Conservation (phyloP, 371 early-diverging fungal genomes). For the Fennellomyces sp. region DNA sequence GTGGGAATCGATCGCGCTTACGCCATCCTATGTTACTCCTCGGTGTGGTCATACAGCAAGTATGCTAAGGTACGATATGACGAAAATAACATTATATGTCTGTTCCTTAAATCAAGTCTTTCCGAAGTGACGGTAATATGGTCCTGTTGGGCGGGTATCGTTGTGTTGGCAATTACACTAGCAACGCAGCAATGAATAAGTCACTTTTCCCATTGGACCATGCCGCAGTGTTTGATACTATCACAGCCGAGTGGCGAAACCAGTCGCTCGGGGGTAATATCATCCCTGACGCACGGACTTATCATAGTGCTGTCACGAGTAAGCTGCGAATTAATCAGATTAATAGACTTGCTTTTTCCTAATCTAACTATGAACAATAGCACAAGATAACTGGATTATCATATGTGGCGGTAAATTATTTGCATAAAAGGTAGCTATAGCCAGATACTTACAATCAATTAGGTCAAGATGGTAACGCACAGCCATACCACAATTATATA, state of each 20-base stretch:
- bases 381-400: neutral
- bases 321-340: neutral
- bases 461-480: slow-evolving; percentile 26
- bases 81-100: neutral
- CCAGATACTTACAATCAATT: too few relatives aligned
- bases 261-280: slow-evolving; percentile 15
- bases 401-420: neutral
- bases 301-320: slow-evolving; percentile 40
- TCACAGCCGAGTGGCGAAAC: slow-evolving; percentile 18
- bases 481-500: slow-evolving; percentile 36
- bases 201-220: slow-evolving; percentile 16
- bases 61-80: slow-evolving; percentile 25
- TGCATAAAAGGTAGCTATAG: neutral
- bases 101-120: neutral
- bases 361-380: too few relatives aligned
- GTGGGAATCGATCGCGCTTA: slow-evolving; percentile 14
- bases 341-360: too few relatives aligned
- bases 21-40: neutral
- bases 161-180: slow-evolving; percentile 21
- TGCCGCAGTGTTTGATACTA: slow-evolving; percentile 23
- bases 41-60: slow-evolving; percentile 39
- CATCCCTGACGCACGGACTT: slow-evolving; percentile 26
- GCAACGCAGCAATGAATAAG: slow-evolving; percentile 10
- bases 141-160: slow-evolving; percentile 32
- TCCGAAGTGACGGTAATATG: slow-evolving; percentile 27